Percentiles rank a stretch among this genome's conserved stretches.
Evolutionary conservation across 352 stramenopile genomes (phyloP).

Genomic region (Phytophthora quininea): DNA sequence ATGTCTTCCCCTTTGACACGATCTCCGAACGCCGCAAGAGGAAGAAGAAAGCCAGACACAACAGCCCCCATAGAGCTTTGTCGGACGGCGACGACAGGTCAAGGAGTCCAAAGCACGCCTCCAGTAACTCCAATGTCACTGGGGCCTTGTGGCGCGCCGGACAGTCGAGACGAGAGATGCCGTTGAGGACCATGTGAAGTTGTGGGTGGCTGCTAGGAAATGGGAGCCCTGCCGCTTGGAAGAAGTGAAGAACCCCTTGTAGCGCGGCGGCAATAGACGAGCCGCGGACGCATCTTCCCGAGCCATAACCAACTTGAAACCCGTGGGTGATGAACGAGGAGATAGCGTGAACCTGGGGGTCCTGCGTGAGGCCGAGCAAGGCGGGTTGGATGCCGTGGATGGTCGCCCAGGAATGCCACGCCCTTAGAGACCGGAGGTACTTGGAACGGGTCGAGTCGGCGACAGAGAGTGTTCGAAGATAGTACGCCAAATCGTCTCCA

Average conservation of each 20-base stretch:
- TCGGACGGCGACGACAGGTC: conserved; percentile 2
- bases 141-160: conserved; percentile 6
- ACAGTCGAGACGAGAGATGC: conserved; percentile 6
- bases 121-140: conserved; percentile 1
- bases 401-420: conserved; percentile 13
- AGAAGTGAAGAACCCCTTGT: conserved; percentile 2
- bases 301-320: conserved; percentile 2
- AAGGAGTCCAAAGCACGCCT: not conserved
- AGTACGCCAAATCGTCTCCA: conserved; percentile 11
- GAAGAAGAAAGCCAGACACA: conserved; percentile 22
- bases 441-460: conserved; percentile 1
- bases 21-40: conserved; percentile 9
- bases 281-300: not conserved
- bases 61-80: conserved; percentile 16
- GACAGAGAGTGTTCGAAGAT: conserved; percentile 17
- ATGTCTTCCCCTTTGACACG: not conserved
- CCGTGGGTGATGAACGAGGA: conserved; percentile 2
- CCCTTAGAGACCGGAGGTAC: conserved; percentile 4
- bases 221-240: not conserved
- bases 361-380: not conserved
- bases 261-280: not conserved
- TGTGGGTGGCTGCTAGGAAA: conserved; percentile 10
- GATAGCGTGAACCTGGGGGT: conserved; percentile 1
- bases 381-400: not conserved
- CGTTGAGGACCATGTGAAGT: conserved; percentile 14